Conservation (phyloP, 306 rosid genomes). For the Trifolium pratense region DNA sequence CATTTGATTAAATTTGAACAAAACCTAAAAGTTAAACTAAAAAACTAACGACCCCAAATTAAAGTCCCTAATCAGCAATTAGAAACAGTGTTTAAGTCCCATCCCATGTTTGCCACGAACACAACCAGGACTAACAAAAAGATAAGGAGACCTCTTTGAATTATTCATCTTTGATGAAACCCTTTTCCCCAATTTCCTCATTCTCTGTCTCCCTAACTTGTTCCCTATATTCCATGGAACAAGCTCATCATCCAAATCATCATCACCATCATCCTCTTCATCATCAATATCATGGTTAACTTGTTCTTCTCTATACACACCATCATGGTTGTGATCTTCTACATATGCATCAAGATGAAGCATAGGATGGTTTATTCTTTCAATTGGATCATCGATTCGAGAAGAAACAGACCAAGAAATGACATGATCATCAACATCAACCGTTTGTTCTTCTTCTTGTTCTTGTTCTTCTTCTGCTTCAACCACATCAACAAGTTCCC, state of each 20-base stretch:
- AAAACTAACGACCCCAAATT: conserved; percentile 1
- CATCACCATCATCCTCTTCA: conserved; percentile 28
- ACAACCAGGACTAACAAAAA: conserved; percentile 75
- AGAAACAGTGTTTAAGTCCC: conserved; percentile 75
- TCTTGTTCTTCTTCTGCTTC: conserved; percentile 37
- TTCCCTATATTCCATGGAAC: conserved; percentile 79
- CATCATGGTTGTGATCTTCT: background rate
- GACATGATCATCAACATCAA: background rate
- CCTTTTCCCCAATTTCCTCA: conserved; percentile 94
- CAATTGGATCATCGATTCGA: conserved; percentile 28
- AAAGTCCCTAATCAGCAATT: conserved; percentile 28
- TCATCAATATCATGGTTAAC: conserved; percentile 33
- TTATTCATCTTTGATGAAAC: conserved; percentile 63
- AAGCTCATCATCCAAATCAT: conserved; percentile 80
- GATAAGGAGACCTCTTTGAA: conserved; percentile 62
- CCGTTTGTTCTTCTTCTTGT: background rate
- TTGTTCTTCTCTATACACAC: no score
- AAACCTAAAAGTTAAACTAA: conserved; percentile 36
- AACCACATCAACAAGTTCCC: conserved; percentile 54
- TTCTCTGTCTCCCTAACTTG: conserved; percentile 74
- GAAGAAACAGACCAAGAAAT: conserved; percentile 33
- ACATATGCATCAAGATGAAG: conserved; percentile 25
- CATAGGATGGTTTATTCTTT: conserved; percentile 3
- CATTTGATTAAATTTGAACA: conserved; percentile 17
- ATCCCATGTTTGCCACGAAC: conserved; percentile 91